Base-by-base conservation (phyloP, 345 rosid species). In the Gossypium australe region DNA sequence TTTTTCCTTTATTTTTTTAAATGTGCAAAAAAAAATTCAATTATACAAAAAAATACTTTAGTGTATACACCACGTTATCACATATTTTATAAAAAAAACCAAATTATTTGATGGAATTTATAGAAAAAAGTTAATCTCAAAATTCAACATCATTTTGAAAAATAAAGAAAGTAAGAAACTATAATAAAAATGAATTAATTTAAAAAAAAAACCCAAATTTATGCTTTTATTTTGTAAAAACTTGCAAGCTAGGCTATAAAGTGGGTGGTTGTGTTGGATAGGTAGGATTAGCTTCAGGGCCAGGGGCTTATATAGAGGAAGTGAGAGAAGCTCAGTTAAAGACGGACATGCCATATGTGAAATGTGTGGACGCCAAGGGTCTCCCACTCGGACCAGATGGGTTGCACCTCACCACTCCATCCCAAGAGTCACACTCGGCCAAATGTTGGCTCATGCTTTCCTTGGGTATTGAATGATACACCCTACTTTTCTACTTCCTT, bases 261-360 rank as follows among this genome's bases (percentile, higher is more conserved):
- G 13, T 34, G 17, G 16, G 62, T 53, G 25, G 47, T 55, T 76
- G 27, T 55, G 72, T 2, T 10, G 12, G 12, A 79, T 73, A 93
- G 98, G 97, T 90, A 67, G 93, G 92, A 22, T 22, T 94, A 9
- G 89, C 86, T n/a, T 87, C 97, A 13, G 92, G 90, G 3, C 74
- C 63, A 17, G 94, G 89, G 60, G 85, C 86, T 55, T 86, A 81
- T 34, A 13, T 81, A 2, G 85, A 84, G 9, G 85, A 77, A 18
- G 92, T 94, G 29, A 88, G 98, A 63, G 73, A 85, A 80, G 91
- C 89, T 5, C 98, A 92, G 72, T 59, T 89, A 8, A 77, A 75
- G 34, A 78, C 81, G 20, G 79, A 71, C 25, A 61, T 88, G 6
- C 79, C 78, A 14, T 87, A 94, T 34, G 89, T 90, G 81, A 74